Evolutionary conservation across 768 basidiomycete species (phyloP).

Genomic region (Clitopilus hobsonii): DNA sequence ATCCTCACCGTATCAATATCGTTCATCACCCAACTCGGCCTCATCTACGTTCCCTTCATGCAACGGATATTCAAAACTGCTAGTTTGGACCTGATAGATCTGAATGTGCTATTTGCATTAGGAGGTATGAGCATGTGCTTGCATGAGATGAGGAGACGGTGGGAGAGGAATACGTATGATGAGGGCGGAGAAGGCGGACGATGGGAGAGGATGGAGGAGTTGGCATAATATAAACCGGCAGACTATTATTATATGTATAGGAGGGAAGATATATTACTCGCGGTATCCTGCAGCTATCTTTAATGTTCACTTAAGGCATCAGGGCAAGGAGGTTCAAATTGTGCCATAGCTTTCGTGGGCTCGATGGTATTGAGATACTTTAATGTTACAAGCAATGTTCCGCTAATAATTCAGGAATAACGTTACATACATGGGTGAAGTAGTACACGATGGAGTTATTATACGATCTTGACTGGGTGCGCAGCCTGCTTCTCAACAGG

Average conservation of each 20-base stretch:
- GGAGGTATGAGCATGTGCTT: conserved; percentile 59
- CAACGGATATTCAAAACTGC: conserved; percentile 94
- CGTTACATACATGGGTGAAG: neutral
- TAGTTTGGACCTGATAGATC: conserved; percentile 62
- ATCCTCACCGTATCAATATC: conserved; percentile 85
- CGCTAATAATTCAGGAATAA: neutral
- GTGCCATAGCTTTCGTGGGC: neutral
- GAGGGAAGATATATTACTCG: neutral
- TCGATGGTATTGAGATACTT: neutral
- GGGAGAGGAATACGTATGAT: conserved; percentile 61
- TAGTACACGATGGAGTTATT: neutral
- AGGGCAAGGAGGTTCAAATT: too few relatives aligned
- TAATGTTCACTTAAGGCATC: too few relatives aligned
- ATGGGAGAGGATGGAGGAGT: conserved; percentile 45
- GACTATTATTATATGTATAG: neutral
- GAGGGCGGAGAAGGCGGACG: conserved; percentile 40
- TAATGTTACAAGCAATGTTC: neutral
- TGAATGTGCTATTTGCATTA: conserved; percentile 65
- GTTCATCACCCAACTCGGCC: conserved; percentile 74
- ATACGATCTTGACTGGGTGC: conserved; percentile 27
- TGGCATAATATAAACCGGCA: conserved; percentile 40
- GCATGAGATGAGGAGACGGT: conserved; percentile 78
- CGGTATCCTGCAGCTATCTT: neutral
- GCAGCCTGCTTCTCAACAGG: conserved; percentile 44
- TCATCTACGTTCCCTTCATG: conserved; percentile 89